Evolutionary conservation across 164 flowering plant species (phyloP).

Genomic region (Annona squamosa): DNA sequence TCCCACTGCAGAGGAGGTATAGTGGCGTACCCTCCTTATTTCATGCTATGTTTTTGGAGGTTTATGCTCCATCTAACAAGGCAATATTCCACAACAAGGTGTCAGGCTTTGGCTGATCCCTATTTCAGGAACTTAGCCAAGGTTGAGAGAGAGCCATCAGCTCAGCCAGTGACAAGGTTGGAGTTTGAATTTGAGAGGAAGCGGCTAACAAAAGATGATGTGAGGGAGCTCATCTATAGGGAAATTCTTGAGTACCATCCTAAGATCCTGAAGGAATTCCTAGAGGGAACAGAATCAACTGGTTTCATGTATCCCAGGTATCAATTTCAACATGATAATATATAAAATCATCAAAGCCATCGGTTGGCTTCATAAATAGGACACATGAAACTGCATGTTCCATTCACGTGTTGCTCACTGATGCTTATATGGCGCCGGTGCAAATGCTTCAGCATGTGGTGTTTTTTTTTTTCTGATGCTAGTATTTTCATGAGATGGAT

Average conservation of each 20-base stretch:
- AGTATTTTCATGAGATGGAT: background rate
- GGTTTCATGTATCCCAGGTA: slow-evolving; percentile 99
- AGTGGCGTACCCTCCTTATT: slow-evolving; percentile 6
- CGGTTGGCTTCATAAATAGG: background rate
- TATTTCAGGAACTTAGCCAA: slow-evolving; percentile 91
- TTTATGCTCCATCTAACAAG: slow-evolving; percentile 18
- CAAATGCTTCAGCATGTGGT: background rate
- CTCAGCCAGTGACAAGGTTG: slow-evolving; percentile 94
- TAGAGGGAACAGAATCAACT: slow-evolving; percentile 84
- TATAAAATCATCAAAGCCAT: background rate
- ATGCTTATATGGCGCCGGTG: background rate
- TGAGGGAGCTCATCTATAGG: slow-evolving; percentile 81
- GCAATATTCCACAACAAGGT: slow-evolving; percentile 18
- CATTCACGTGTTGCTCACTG: background rate
- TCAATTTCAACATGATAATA: background rate
- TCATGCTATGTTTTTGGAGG: background rate
- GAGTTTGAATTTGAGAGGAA: slow-evolving; percentile 98
- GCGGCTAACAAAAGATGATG: slow-evolving; percentile 91
- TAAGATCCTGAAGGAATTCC: slow-evolving; percentile 74
- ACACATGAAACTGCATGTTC: background rate
- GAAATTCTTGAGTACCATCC: slow-evolving; percentile 98
- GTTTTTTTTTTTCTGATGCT: background rate
- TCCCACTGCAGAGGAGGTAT: slow-evolving; percentile 92
- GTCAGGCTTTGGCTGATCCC: slow-evolving; percentile 97
- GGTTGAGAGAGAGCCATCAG: slow-evolving; percentile 94